These are phyloP conservation scores for Cyberlindnera americana DNA, from an alignment of 805 yeast genomes.

Conservation along the genomic window DNA sequence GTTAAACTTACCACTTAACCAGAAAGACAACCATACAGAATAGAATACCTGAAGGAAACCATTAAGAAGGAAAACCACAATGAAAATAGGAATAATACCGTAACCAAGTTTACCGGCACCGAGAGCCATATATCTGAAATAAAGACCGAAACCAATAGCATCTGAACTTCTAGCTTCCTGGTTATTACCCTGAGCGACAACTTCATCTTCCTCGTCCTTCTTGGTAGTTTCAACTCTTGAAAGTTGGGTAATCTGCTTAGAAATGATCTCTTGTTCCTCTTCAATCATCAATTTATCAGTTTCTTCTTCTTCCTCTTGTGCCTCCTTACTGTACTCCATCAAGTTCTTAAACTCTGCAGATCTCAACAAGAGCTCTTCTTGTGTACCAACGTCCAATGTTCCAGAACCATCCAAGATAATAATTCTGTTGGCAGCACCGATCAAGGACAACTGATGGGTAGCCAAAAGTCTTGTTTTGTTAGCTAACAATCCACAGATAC, in stretches of 20 bases:
- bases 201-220: constrained; percentile 20
- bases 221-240: constrained; percentile 23
- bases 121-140: constrained; percentile 37
- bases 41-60: constrained; percentile 54
- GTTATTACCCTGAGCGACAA: constrained; percentile 1
- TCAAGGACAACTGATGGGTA: constrained; percentile 76
- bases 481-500: constrained; percentile 56
- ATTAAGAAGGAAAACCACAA: constrained; percentile 26
- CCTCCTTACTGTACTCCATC: constrained; percentile 42
- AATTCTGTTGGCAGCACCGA: constrained; percentile 65
- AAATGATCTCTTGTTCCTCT: constrained; percentile 28
- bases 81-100: constrained; percentile 29
- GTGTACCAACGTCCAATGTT: constrained; percentile 60
- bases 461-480: constrained; percentile 70
- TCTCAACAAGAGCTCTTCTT: constrained; percentile 44
- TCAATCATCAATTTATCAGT: constrained; percentile 28
- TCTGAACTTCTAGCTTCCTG: constrained; percentile 23
- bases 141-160: constrained; percentile 31
- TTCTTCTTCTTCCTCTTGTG: constrained; percentile 31
- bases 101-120: constrained; percentile 44
- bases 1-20: constrained; percentile 57
- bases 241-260: constrained; percentile 19
- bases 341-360: constrained; percentile 48
- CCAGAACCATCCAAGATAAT: constrained; percentile 62
- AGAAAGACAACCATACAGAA: constrained; percentile 74